Conservation (phyloP, 768 basidiomycete genomes). For the Dacryopinax spathularia region DNA sequence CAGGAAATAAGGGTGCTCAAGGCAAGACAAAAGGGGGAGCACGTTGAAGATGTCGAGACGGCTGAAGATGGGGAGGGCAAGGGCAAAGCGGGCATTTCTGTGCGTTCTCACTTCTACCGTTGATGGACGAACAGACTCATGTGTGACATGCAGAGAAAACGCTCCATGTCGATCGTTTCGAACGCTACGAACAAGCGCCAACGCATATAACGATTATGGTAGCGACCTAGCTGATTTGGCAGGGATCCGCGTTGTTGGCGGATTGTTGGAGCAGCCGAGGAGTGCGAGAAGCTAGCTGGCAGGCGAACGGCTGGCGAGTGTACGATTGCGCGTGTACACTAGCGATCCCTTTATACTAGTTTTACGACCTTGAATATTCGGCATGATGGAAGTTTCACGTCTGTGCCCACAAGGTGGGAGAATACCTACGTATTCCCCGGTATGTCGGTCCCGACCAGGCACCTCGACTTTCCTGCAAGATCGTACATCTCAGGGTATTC, state of each 20-base stretch:
- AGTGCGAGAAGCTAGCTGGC: neutral
- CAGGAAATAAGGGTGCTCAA: slow-evolving; percentile 66
- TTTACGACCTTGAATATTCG: neutral
- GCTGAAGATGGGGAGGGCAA: neutral
- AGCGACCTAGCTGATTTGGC: neutral
- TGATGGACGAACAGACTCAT: neutral
- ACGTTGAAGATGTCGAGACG: neutral
- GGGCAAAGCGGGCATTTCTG: neutral
- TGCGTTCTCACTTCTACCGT: neutral
- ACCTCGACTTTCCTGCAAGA: neutral
- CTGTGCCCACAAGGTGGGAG: neutral
- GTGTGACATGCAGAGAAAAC: slow-evolving; percentile 2
- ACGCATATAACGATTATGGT: neutral
- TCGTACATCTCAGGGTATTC: neutral
- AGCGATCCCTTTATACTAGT: neutral
- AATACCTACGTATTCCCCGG: neutral
- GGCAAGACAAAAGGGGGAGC: slow-evolving; percentile 26
- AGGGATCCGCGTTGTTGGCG: neutral
- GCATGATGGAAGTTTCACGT: neutral
- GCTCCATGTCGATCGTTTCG: neutral
- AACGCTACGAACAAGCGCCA: neutral
- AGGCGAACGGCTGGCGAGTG: neutral
- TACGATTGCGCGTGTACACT: neutral
- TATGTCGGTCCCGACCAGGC: neutral
- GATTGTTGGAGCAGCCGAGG: neutral